Evolutionary conservation across 345 rosid species (phyloP), one percentile per base, ranked within the genome.

Genomic region (Trapa incisa): DNA sequence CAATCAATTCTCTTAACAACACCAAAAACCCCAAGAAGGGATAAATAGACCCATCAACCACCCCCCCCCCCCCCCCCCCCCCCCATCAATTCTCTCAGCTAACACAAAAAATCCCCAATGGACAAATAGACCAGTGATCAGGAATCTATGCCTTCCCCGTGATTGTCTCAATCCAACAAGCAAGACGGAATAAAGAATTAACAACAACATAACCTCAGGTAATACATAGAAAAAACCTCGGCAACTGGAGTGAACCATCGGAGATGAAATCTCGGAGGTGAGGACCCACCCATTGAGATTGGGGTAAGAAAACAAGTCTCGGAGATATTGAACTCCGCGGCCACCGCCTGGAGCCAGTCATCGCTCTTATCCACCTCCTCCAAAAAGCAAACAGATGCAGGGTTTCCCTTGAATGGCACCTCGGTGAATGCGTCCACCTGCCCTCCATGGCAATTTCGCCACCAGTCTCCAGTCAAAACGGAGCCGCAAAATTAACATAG

Each of bases 231-330:
- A 12, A 73, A 65, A 37, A 41, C 43, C 43, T 41, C 43, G 4
- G 43, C 43, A 41, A 41, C 43, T 41, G 43, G 43, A 41, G 43
- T 41, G 43, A 41, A 89, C 96, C 96, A 88, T 35, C 95, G 75
- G 65, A 86, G 89, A 35, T 48, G 65, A 64, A 84, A 87, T 8
- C 43, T 41, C 43, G 43, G 43, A 41, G 43, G 43, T 41, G 43
- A 41, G 43, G 43, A 41, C 43, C 43, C 43, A 41, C 43, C 43
- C 43, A 41, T 8, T 8, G 43, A 41, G 43, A 41, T 41, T 4
- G 43, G 43, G 7, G 43, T 41, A 4, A 41, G 43, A 41, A 3
- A 41, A 41, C 43, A 41, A 8, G 43, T 41, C 43, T 41, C 43
- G 43, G 43, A 41, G 43, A 41, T 2, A 8, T 41, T 41, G 43